Percentiles rank a stretch among this genome's conserved stretches.
Conservation (phyloP, 2,329 filamentous ascomycete species). For the Diaporthe ampelina region DNA sequence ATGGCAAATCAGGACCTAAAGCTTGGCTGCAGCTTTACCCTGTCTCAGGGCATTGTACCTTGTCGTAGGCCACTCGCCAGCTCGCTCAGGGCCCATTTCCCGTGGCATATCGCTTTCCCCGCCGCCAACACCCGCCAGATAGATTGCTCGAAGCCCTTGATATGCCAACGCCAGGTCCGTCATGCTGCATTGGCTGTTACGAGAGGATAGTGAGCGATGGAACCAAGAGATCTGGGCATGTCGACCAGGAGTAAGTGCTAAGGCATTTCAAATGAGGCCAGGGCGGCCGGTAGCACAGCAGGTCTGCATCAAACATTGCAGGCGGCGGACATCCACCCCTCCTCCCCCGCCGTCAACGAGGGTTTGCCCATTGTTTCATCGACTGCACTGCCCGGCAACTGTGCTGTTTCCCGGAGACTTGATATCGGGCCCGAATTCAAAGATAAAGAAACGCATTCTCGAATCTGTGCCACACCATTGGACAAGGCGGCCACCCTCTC, state of each 20-base stretch:
- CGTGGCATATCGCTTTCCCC: neutral
- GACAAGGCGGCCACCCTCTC: neutral
- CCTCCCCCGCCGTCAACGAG: neutral
- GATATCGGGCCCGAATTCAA: neutral
- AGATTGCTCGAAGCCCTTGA: neutral
- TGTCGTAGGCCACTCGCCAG: neutral
- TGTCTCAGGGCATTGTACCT: constrained; percentile 19
- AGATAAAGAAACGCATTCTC: neutral
- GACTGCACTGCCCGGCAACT: neutral
- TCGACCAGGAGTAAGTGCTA: neutral
- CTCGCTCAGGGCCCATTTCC: neutral
- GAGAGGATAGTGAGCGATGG: neutral
- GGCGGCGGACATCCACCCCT: constrained; percentile 10
- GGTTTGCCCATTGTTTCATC: neutral
- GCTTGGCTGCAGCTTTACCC: neutral
- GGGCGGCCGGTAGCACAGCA: neutral
- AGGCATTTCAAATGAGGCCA: neutral
- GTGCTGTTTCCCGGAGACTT: neutral
- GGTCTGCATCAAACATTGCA: neutral
- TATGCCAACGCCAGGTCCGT: neutral
- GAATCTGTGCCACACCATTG: neutral
- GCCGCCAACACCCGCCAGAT: neutral
- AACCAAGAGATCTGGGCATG: neutral
- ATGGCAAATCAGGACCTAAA: constrained; percentile 14
- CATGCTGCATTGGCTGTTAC: neutral